These are phyloP conservation scores for Pterocarpus santalinus DNA, from an alignment of 306 rosid species.

Conservation along the genomic window DNA sequence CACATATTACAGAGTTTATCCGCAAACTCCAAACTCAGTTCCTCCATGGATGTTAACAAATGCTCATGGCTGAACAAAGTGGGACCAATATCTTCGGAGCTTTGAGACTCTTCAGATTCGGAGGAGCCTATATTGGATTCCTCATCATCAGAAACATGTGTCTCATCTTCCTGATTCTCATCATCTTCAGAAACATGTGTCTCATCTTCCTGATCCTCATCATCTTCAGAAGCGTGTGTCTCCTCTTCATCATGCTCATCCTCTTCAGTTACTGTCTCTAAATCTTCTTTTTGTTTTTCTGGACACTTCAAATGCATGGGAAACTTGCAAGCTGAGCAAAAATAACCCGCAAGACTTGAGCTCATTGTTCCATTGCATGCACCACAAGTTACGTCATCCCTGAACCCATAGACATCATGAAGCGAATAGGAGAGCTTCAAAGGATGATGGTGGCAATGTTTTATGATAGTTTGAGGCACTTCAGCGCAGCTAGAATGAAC, in stretches of 20 bases:
- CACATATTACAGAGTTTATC: slow-evolving; percentile 25
- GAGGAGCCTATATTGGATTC: not conserved
- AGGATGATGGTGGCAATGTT: not conserved
- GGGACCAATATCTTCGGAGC: not conserved
- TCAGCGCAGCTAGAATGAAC: not conserved
- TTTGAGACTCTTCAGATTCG: not conserved
- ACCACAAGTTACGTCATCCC: not conserved
- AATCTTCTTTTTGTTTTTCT: not conserved
- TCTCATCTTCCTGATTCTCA: not conserved
- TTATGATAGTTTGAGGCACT: not conserved
- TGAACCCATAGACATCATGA: not conserved
- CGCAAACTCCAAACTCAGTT: not conserved
- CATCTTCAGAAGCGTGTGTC: not conserved
- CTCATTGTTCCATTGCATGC: not conserved
- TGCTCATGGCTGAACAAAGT: not conserved
- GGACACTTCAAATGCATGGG: not conserved
- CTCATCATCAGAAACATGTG: not conserved
- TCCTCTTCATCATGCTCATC: not conserved
- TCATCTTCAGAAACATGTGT: not conserved
- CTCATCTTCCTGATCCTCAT: not conserved
- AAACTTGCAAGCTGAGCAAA: not conserved
- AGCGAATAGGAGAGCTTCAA: not conserved
- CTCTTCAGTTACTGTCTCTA: not conserved
- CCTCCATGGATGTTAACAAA: not conserved
- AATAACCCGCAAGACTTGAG: not conserved